phyloP scores from a whole-genome alignment of 371 early-diverging fungal species.

The Circinella umbellata region DNA sequence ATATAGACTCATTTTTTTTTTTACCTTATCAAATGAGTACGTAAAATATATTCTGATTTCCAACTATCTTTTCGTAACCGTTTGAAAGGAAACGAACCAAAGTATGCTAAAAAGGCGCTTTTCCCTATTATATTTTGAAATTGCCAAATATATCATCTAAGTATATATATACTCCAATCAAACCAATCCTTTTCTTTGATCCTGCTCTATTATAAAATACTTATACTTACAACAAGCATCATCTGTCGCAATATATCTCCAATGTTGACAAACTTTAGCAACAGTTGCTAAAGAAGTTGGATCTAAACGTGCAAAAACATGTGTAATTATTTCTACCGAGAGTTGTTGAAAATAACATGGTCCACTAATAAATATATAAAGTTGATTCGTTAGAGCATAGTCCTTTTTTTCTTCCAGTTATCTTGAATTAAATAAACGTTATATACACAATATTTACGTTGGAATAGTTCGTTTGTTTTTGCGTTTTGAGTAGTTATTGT shows the following conservation, averaged over 20 bases:
- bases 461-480: not conserved
- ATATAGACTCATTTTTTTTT: too few relatives aligned
- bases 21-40: conserved; percentile 51
- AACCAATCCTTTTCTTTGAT: too few relatives aligned
- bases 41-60: conserved; percentile 56
- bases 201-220: not conserved
- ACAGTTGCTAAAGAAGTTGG: conserved; percentile 42
- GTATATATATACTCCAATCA: not conserved
- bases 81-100: conserved; percentile 48
- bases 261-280: conserved; percentile 47
- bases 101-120: conserved; percentile 52
- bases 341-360: conserved; percentile 45
- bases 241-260: conserved; percentile 52
- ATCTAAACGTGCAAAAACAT: conserved; percentile 53
- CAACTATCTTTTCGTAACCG: conserved; percentile 47
- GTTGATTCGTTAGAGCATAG: too few relatives aligned
- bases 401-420: conserved; percentile 9
- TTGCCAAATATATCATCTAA: not conserved
- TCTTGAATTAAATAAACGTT: conserved; percentile 6
- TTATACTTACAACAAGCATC: conserved; percentile 51
- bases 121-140: conserved; percentile 35
- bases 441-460: conserved; percentile 11
- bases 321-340: conserved; percentile 49
- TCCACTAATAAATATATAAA: conserved; percentile 20
- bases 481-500: not conserved